Percentiles rank a stretch among this genome's conserved stretches.
phyloP scores from a whole-genome alignment of 495 filamentous ascomycete genomes.

The Podospora fimiseda region DNA sequence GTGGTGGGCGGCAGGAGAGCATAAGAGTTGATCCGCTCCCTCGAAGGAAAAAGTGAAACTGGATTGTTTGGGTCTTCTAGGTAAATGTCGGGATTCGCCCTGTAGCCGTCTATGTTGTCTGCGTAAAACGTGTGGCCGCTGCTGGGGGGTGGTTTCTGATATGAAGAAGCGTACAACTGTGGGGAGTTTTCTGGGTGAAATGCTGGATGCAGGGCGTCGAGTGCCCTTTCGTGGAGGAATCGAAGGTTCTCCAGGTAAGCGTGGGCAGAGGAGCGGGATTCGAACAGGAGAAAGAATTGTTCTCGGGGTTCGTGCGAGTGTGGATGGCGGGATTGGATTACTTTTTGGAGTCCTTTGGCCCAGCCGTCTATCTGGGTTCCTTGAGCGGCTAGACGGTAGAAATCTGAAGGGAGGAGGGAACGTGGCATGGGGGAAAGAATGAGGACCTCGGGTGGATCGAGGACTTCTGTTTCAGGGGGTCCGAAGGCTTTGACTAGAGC shows the following conservation, averaged over 20 bases:
- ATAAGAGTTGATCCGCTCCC: not conserved
- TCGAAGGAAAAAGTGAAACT: not conserved
- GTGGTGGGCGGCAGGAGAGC: not conserved
- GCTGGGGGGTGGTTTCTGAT: not conserved
- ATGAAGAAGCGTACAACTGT: not conserved
- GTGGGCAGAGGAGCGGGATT: conserved; percentile 43
- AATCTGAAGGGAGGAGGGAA: conserved; percentile 55
- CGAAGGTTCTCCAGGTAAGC: conserved; percentile 47
- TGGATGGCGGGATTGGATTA: conserved; percentile 49
- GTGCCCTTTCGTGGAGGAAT: conserved; percentile 40
- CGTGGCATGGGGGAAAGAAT: conserved; percentile 45
- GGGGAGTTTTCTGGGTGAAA: conserved; percentile 4
- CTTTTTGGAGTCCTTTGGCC: conserved; percentile 47
- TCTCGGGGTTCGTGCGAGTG: conserved; percentile 46
- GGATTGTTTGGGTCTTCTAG: not conserved
- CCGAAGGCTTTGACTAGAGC: not conserved
- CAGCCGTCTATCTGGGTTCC: conserved; percentile 59
- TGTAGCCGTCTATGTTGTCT: no score
- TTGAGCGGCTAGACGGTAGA: conserved; percentile 52
- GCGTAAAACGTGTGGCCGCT: no score
- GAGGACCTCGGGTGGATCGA: conserved; percentile 27
- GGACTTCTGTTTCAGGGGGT: not conserved
- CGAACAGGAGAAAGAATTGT: conserved; percentile 59
- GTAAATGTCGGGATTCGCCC: no score
- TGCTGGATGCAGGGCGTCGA: not conserved